These are phyloP conservation scores for Carex parvula DNA, from an alignment of 176 grass and related monocot species.

Conservation along the genomic window DNA sequence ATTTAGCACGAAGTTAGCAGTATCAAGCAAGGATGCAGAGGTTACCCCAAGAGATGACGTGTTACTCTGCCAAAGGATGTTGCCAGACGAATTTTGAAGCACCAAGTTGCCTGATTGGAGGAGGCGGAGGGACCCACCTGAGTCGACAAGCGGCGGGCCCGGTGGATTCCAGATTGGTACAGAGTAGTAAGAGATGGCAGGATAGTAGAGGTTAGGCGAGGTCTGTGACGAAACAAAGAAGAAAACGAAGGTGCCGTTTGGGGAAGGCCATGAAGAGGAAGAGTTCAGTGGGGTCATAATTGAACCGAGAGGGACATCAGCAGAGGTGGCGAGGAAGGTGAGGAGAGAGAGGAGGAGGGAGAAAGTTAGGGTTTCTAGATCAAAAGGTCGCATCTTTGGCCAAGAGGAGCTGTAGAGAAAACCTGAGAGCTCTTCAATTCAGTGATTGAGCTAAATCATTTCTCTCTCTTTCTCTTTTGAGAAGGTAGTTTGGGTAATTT, in stretches of 20 bases:
- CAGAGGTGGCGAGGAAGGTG: slow-evolving; percentile 28
- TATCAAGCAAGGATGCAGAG: slow-evolving; percentile 40
- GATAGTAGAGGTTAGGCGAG: slow-evolving; percentile 57
- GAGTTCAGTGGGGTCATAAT: slow-evolving; percentile 39
- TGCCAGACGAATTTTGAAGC: slow-evolving; percentile 64
- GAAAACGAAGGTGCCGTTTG: slow-evolving; percentile 44
- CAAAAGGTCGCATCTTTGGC: slow-evolving; percentile 39
- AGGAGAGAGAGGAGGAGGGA: slow-evolving; percentile 22
- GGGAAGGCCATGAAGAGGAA: slow-evolving; percentile 47
- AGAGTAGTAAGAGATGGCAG: slow-evolving; percentile 48
- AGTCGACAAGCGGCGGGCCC: slow-evolving; percentile 68
- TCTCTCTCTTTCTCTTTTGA: background rate
- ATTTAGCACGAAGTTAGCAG: slow-evolving; percentile 57
- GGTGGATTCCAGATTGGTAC: slow-evolving; percentile 41
- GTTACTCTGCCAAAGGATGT: slow-evolving; percentile 57
- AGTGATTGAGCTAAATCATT: background rate
- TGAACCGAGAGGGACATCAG: slow-evolving; percentile 59
- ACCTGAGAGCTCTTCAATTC: background rate
- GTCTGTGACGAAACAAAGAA: slow-evolving; percentile 50
- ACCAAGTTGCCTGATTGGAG: slow-evolving; percentile 52
- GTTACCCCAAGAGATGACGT: slow-evolving; percentile 40
- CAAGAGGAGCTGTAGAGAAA: background rate
- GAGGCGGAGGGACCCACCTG: slow-evolving; percentile 54
- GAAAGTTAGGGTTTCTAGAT: background rate
- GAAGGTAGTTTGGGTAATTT: background rate